Percentiles rank a stretch among this genome's conserved stretches.
Evolutionary conservation across 1,284 basidiomycete species (phyloP).

Genomic region (Macrocybe sp.): DNA sequence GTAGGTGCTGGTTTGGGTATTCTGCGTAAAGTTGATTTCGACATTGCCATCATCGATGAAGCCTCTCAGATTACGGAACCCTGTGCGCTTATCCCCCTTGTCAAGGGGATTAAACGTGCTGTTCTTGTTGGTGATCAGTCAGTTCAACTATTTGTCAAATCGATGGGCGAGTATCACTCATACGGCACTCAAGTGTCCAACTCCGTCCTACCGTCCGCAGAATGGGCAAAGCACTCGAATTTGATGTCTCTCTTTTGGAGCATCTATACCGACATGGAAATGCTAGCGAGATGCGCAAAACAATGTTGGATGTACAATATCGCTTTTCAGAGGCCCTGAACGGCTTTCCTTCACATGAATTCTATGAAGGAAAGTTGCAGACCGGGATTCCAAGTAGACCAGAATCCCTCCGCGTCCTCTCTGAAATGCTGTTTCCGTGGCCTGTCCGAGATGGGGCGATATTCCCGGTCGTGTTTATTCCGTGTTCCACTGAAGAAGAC

Average conservation of each 20-base stretch:
- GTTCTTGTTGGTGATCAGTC: slow-evolving; percentile 67
- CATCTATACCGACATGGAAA: slow-evolving; percentile 43
- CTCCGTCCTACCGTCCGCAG: slow-evolving; percentile 56
- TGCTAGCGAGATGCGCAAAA: slow-evolving; percentile 36
- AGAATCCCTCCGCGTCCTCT: slow-evolving; percentile 35
- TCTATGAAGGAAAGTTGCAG: slow-evolving; percentile 49
- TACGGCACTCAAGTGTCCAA: slow-evolving; percentile 44
- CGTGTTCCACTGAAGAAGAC: slow-evolving; percentile 53
- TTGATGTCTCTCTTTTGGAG: slow-evolving; percentile 58
- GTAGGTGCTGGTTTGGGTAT: slow-evolving; percentile 54
- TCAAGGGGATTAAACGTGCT: slow-evolving; percentile 52
- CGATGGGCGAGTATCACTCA: not conserved
- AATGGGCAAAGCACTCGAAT: slow-evolving; percentile 50
- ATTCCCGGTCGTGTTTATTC: slow-evolving; percentile 51
- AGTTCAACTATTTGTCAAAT: slow-evolving; percentile 18
- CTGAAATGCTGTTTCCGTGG: slow-evolving; percentile 50
- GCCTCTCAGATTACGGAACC: slow-evolving; percentile 66
- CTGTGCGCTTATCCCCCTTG: slow-evolving; percentile 55
- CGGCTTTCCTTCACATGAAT: slow-evolving; percentile 54
- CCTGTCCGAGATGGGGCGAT: slow-evolving; percentile 29
- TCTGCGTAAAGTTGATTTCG: slow-evolving; percentile 50
- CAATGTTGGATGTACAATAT: slow-evolving; percentile 67
- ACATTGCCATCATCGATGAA: slow-evolving; percentile 61
- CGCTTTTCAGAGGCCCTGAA: slow-evolving; percentile 55
- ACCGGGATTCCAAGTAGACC: slow-evolving; percentile 40